Evolutionary conservation across 192 early-diverging fungal species (phyloP).

Genomic region (Linnemannia zychae): DNA sequence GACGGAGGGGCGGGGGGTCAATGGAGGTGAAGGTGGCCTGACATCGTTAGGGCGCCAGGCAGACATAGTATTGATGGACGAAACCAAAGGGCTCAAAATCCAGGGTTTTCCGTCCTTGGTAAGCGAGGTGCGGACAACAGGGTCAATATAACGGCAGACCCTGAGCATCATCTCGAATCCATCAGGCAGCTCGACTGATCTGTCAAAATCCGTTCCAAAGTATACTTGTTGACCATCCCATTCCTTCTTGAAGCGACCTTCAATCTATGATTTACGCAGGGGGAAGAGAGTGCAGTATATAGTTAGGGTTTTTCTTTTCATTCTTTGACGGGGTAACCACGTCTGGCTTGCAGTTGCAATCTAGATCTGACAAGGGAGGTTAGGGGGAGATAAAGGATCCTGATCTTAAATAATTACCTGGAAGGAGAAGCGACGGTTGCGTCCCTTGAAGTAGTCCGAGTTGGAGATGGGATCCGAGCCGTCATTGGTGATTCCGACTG

Average conservation of each 20-base stretch:
- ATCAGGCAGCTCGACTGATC: conserved; percentile 32
- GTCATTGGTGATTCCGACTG: conserved; percentile 53
- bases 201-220: conserved; percentile 57
- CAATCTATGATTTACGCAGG: conserved; percentile 21
- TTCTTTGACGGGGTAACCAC: no score
- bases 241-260: conserved; percentile 48
- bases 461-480: conserved; percentile 47
- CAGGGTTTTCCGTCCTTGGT: conserved; percentile 46
- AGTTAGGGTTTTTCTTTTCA: not conserved
- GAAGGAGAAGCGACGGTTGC: conserved; percentile 51
- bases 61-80: conserved; percentile 53
- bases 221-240: conserved; percentile 48
- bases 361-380: not conserved
- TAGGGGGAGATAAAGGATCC: not conserved
- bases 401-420: conserved; percentile 44
- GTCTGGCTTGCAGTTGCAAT: not conserved
- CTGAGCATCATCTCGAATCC: conserved; percentile 54
- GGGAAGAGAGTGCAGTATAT: not conserved
- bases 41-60: conserved; percentile 43
- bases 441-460: conserved; percentile 51
- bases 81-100: conserved; percentile 53
- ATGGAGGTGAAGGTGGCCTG: conserved; percentile 42
- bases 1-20: conserved; percentile 43
- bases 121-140: conserved; percentile 28
- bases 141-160: conserved; percentile 52